A percentile compares a stretch with the other conserved stretches of the same genome.
These are phyloP conservation scores for Penicillium sp. DNA, from an alignment of 2,329 filamentous ascomycete species.

Conservation along the genomic window DNA sequence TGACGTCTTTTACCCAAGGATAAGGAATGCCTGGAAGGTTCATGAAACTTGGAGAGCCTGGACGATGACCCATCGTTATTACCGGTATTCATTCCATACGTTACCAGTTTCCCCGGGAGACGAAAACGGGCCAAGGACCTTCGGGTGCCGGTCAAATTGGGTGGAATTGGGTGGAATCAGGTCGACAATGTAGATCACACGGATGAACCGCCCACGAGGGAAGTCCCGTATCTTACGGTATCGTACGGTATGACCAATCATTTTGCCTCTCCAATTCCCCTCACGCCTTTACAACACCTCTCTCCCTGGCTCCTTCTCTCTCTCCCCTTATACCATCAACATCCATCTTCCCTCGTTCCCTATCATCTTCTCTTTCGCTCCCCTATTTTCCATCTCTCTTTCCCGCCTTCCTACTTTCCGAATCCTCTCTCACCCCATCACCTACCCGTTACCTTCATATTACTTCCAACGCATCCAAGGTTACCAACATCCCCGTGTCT, in stretches of 20 bases:
- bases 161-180: background rate
- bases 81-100: slow-evolving; percentile 10
- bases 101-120: slow-evolving; percentile 8
- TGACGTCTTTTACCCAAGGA: slow-evolving; percentile 19
- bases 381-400: slow-evolving; percentile 11
- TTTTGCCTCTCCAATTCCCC: slow-evolving; percentile 19
- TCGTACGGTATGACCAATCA: slow-evolving; percentile 11
- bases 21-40: slow-evolving; percentile 32
- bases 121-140: slow-evolving; percentile 14
- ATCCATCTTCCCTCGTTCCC: slow-evolving; percentile 22
- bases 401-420: slow-evolving; percentile 10
- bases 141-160: slow-evolving; percentile 9
- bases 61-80: slow-evolving; percentile 12
- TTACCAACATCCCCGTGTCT: slow-evolving; percentile 8
- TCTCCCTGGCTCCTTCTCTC: slow-evolving; percentile 21
- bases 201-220: slow-evolving; percentile 21
- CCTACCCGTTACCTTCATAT: slow-evolving; percentile 4
- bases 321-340: slow-evolving; percentile 18
- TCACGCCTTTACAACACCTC: slow-evolving; percentile 17
- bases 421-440: slow-evolving; percentile 12
- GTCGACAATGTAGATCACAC: slow-evolving; percentile 6
- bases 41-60: slow-evolving; percentile 22
- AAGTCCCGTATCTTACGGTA: slow-evolving; percentile 18
- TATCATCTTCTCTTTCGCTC: slow-evolving; percentile 10
- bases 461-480: slow-evolving; percentile 6